phyloP scores from a whole-genome alignment of 192 early-diverging fungal genomes.

The Entomortierella beljakovae region DNA sequence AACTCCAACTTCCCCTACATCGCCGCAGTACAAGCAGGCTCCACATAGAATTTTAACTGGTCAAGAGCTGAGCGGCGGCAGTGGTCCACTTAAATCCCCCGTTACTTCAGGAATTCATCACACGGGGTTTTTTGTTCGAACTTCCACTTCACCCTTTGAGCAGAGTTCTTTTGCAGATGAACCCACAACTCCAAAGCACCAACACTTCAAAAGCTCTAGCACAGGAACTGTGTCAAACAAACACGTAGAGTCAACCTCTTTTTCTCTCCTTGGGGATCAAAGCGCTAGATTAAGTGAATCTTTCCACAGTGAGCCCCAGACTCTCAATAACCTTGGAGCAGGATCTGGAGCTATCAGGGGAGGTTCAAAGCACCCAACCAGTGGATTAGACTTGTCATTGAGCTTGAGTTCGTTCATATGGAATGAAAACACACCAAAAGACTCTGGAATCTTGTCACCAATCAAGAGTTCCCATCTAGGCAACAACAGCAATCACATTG shows the following conservation, averaged over 20 bases:
- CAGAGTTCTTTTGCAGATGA: conserved; percentile 2
- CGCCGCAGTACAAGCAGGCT: conserved; percentile 27
- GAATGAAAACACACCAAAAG: background rate
- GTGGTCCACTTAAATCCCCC: background rate
- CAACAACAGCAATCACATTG: background rate
- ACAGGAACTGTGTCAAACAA: conserved; percentile 12
- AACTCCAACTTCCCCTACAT: conserved; percentile 20
- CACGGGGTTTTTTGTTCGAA: background rate
- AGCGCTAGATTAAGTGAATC: background rate
- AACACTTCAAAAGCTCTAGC: conserved; percentile 42
- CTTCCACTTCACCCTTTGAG: conserved; percentile 11
- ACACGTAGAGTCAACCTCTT: background rate
- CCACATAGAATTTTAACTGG: conserved; percentile 4
- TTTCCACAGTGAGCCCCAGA: conserved; percentile 6
- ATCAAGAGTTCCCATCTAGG: background rate
- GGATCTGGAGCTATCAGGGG: background rate
- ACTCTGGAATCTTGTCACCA: background rate
- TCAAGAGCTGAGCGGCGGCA: conserved; percentile 1
- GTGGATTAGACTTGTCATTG: conserved; percentile 22
- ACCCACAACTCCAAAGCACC: background rate
- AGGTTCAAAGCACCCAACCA: conserved; percentile 15
- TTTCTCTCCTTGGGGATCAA: conserved; percentile 11
- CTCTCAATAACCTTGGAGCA: conserved; percentile 1
- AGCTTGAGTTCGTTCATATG: conserved; percentile 18
- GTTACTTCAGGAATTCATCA: background rate